phyloP scores from a whole-genome alignment of 148 eudicot genomes.

The Camellia japonica region DNA sequence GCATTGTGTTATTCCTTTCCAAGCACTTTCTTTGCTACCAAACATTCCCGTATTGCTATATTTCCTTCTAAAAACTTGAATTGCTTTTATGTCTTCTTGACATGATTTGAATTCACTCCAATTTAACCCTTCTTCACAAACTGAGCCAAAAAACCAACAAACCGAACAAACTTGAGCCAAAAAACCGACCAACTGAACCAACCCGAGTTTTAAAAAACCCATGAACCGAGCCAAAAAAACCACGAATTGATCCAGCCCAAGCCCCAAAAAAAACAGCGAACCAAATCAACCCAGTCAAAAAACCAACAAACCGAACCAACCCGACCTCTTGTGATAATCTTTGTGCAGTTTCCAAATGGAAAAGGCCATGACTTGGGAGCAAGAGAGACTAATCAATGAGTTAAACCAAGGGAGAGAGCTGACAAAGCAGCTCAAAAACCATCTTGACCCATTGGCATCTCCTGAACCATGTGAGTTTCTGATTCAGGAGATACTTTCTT shows the following conservation, averaged over 20 bases:
- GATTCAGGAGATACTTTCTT: slow-evolving; percentile 48
- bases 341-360: slow-evolving; percentile 25
- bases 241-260: too few relatives aligned
- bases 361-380: slow-evolving; percentile 15
- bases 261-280: too few relatives aligned
- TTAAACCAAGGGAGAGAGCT: slow-evolving; percentile 55
- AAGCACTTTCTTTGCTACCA: too few relatives aligned
- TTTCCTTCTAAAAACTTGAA: not conserved
- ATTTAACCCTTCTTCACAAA: not conserved
- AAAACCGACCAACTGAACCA: too few relatives aligned
- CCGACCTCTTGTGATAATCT: not conserved
- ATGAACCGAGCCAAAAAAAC: too few relatives aligned
- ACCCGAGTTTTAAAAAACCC: too few relatives aligned
- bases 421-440: slow-evolving; percentile 43
- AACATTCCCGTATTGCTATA: too few relatives aligned
- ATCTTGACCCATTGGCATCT: slow-evolving; percentile 25
- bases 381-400: slow-evolving; percentile 40
- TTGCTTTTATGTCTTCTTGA: not conserved
- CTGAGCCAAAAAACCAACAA: too few relatives aligned
- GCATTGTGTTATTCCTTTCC: too few relatives aligned
- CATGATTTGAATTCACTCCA: not conserved
- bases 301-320: not conserved
- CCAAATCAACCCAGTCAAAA: too few relatives aligned
- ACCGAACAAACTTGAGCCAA: too few relatives aligned
- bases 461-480: slow-evolving; percentile 25